Base-by-base conservation (phyloP, 1,284 basidiomycete genomes). In the Cutaneotrichosporon spelunceum region DNA sequence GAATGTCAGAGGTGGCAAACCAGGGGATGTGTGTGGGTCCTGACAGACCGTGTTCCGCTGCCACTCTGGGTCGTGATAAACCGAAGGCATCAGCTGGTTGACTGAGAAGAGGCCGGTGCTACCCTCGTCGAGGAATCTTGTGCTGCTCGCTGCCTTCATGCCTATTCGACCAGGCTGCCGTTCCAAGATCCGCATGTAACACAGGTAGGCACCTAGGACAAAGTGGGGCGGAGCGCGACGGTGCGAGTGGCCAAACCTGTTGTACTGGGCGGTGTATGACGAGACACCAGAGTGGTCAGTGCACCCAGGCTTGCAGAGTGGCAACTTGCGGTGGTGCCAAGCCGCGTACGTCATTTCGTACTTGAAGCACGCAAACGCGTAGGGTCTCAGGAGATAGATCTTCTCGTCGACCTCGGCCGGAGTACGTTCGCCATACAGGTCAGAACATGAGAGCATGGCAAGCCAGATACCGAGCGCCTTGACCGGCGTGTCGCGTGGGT, bases 311-410 rank as follows among this genome's bases (percentile, higher is more conserved):
- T 60, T 45, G 56, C 74, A 72, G 14, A 79, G 65, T 0, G 80
- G 80, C 7, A 82, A 67, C 7, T 62, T 56, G 10, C 71, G 72
- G 62, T 78, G 68, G 19, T 76, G 75, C 81, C 81, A 83, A 0
- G 81, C 80, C 0, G 78, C 81, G 62, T 79, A 75, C 52, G 69
- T 79, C 10, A 81, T 73, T 44, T 82, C 79, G 66, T 82, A 83
- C 73, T 79, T 69, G 11, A 82, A 81, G 23, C 79, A 80, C 0
- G 81, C 82, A 67, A 84, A 83, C 14, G 83, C 81, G 62, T 78
- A 83, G 0, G 83, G 82, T 16, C 82, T 75, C 21, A 83, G 70
- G 24, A 82, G 78, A 64, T 82, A 83, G 60, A 83, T 78, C 66
- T 80, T 79, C 63, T 82, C 79, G 58, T 82, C 81, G n/a, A 80